Percentiles rank a stretch among this genome's conserved stretches.
phyloP scores from a whole-genome alignment of 495 filamentous ascomycete genomes.

The Podospora didyma region DNA sequence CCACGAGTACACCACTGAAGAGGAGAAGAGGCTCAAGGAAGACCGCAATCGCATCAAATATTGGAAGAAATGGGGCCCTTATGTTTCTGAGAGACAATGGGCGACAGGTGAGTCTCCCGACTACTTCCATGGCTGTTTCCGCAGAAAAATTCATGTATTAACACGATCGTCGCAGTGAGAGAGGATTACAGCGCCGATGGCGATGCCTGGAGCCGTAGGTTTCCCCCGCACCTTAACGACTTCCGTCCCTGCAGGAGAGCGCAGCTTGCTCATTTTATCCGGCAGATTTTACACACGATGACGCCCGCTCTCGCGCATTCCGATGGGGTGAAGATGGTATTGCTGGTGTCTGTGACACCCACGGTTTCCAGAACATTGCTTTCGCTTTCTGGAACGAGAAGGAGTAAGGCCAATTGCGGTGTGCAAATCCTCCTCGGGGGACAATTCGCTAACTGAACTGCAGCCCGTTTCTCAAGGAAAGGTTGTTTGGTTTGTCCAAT shows the following conservation, averaged over 20 bases:
- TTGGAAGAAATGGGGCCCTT: constrained; percentile 94
- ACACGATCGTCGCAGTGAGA: constrained; percentile 56
- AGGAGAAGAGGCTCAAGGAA: constrained; percentile 84
- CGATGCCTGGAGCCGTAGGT: constrained; percentile 93
- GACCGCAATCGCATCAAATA: constrained; percentile 75
- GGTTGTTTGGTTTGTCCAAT: constrained; percentile 90
- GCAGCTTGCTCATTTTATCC: constrained; percentile 1
- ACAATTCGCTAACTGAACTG: constrained; percentile 5
- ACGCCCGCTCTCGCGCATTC: constrained; percentile 80
- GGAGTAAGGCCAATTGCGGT: constrained; percentile 56
- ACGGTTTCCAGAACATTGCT: constrained; percentile 84
- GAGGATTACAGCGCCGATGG: constrained; percentile 88
- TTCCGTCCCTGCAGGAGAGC: neutral
- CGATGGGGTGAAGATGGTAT: constrained; percentile 98
- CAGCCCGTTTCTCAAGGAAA: constrained; percentile 89
- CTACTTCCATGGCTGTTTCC: neutral
- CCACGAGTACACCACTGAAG: constrained; percentile 76
- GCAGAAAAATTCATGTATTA: constrained; percentile 9
- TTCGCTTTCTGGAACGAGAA: constrained; percentile 98
- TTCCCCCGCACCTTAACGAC: neutral
- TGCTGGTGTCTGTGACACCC: constrained; percentile 89
- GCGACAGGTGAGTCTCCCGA: constrained; percentile 61
- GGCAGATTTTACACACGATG: constrained; percentile 86
- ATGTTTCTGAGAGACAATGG: constrained; percentile 79
- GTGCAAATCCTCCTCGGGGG: too few species aligned